Evolutionary conservation across 1,284 basidiomycete species (phyloP).

Genomic region (Trichosporon faecale): DNA sequence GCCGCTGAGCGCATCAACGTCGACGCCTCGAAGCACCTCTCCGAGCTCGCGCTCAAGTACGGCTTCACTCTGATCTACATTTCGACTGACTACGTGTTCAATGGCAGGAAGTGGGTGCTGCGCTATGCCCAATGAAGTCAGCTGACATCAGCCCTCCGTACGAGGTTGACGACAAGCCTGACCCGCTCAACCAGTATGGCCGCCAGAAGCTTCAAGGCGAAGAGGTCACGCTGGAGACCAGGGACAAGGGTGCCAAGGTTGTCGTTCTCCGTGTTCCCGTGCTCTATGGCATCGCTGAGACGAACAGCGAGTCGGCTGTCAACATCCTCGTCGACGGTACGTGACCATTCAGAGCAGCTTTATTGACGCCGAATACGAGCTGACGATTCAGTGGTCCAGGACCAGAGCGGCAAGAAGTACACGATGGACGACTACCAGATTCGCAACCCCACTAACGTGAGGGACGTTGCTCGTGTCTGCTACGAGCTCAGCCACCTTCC

Average conservation of each 20-base stretch:
- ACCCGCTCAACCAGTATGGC: slow-evolving; percentile 56
- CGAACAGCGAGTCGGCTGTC: slow-evolving; percentile 54
- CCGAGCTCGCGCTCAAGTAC: slow-evolving; percentile 35
- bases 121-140: too few species aligned
- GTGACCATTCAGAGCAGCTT: slow-evolving; percentile 6
- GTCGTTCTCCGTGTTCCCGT: slow-evolving; percentile 53
- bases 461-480: slow-evolving; percentile 53
- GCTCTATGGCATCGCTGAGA: slow-evolving; percentile 52
- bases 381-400: slow-evolving; percentile 43
- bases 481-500: slow-evolving; percentile 46
- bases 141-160: slow-evolving; percentile 53
- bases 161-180: slow-evolving; percentile 49
- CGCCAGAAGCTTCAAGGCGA: slow-evolving; percentile 50
- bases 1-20: slow-evolving; percentile 54
- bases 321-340: slow-evolving; percentile 53
- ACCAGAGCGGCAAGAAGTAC: slow-evolving; percentile 53
- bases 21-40: slow-evolving; percentile 52
- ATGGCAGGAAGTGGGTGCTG: slow-evolving; percentile 41
- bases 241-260: slow-evolving; percentile 34
- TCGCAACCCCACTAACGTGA: slow-evolving; percentile 56
- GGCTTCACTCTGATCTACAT: slow-evolving; percentile 55
- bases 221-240: slow-evolving; percentile 36
- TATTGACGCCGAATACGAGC: neutral
- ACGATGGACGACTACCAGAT: slow-evolving; percentile 53
- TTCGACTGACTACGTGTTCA: slow-evolving; percentile 54